Conservation (phyloP, 768 basidiomycete species). For the Hypholoma fasciculare region DNA sequence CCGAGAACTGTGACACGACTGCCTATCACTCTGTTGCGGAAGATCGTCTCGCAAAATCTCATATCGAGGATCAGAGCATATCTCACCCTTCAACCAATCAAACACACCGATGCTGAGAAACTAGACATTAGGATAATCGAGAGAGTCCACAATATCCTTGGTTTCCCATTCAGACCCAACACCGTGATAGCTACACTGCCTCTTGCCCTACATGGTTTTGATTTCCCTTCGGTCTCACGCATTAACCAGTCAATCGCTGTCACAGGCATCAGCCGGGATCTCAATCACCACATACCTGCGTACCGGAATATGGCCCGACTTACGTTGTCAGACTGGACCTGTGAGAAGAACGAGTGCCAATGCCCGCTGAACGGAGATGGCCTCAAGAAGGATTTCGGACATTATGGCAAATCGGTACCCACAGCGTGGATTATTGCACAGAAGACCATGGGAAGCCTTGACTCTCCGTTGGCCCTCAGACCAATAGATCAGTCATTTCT, state of each 20-base stretch:
- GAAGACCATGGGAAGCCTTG: background rate
- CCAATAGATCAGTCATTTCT: conserved; percentile 9
- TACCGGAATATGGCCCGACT: conserved; percentile 15
- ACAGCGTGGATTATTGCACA: conserved; percentile 16
- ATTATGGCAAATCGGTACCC: conserved; percentile 1
- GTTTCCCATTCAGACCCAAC: conserved; percentile 22
- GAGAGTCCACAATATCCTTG: conserved; percentile 16
- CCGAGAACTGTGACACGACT: conserved; percentile 12
- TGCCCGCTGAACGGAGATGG: conserved; percentile 5
- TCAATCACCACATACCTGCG: conserved; percentile 21
- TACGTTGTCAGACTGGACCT: conserved; percentile 18
- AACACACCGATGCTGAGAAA: conserved; percentile 8
- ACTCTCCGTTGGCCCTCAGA: background rate
- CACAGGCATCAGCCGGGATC: conserved; percentile 19
- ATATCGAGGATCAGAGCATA: conserved; percentile 14
- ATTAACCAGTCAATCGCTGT: conserved; percentile 19
- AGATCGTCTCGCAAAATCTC: conserved; percentile 21
- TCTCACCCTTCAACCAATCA: conserved; percentile 24
- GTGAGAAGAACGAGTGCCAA: conserved; percentile 7
- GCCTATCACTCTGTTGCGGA: conserved; percentile 19
- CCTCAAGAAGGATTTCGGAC: background rate
- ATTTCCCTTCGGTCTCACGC: conserved; percentile 18
- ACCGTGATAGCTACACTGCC: conserved; percentile 23
- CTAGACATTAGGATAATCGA: conserved; percentile 14
- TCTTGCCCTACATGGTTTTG: conserved; percentile 15